Conservation (phyloP, 2,329 filamentous ascomycete genomes). For the Bipolaris bicolor region DNA sequence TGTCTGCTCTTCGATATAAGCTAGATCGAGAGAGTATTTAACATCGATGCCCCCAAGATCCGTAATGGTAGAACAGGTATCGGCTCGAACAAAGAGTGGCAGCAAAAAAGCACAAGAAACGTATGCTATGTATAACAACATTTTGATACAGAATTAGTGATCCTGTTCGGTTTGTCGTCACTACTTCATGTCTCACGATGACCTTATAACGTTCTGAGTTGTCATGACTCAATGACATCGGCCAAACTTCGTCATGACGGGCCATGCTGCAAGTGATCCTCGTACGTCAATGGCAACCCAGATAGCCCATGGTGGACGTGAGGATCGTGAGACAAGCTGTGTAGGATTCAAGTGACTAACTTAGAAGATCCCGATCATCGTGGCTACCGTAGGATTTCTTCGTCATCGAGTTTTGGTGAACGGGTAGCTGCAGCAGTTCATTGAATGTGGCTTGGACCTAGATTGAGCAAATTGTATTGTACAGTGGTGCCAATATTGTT, state of each 20-base stretch:
- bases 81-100: constrained; percentile 13
- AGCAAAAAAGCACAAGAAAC: constrained; percentile 8
- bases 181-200: no score
- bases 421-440: not conserved
- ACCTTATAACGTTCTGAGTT: not conserved
- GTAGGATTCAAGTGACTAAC: not conserved
- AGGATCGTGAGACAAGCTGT: not conserved
- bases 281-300: not conserved
- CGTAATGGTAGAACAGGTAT: constrained; percentile 30
- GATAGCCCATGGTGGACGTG: not conserved
- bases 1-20: constrained; percentile 38
- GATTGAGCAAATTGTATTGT: not conserved
- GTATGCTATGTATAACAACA: constrained; percentile 1
- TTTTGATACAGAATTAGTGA: not conserved
- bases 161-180: not conserved
- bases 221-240: not conserved
- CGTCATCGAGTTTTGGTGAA: not conserved
- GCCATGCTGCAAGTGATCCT: not conserved
- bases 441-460: not conserved
- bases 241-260: not conserved
- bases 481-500: not conserved
- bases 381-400: no score
- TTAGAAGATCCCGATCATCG: not conserved
- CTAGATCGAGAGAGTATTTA: constrained; percentile 22
- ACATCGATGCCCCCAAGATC: constrained; percentile 33